Percentiles rank a stretch among this genome's conserved stretches.
Evolutionary conservation across 805 yeast species (phyloP).

Genomic region (Nakazawaea ambrosiae): DNA sequence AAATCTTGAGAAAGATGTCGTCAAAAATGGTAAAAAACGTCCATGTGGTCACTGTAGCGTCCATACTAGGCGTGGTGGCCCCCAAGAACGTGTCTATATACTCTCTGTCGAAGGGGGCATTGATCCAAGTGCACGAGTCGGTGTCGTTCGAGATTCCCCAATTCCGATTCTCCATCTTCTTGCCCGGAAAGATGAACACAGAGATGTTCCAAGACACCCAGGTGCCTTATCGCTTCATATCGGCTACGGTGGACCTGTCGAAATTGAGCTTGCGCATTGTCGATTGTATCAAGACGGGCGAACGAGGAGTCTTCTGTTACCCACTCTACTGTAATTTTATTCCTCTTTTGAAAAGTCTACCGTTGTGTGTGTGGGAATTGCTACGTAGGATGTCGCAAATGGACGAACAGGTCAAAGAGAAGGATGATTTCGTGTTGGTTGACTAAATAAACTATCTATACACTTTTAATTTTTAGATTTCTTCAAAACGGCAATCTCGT

Average conservation of each 20-base stretch:
- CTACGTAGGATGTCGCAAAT: constrained; percentile 21
- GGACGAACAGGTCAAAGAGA: constrained; percentile 17
- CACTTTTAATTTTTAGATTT: constrained; percentile 18
- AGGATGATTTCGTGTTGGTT: neutral
- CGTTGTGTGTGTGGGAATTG: constrained; percentile 29
- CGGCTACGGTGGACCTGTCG: constrained; percentile 36
- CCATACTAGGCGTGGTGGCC: constrained; percentile 41
- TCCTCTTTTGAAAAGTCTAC: constrained; percentile 35
- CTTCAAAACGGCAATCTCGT: constrained; percentile 11
- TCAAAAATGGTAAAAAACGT: constrained; percentile 30
- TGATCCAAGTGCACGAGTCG: constrained; percentile 37
- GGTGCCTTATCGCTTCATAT: constrained; percentile 34
- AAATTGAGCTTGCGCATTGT: constrained; percentile 30
- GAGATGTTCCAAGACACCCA: constrained; percentile 41
- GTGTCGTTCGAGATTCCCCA: constrained; percentile 29
- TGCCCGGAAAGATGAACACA: constrained; percentile 46
- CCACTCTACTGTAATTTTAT: constrained; percentile 43
- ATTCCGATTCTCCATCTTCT: constrained; percentile 30
- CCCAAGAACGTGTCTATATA: constrained; percentile 41
- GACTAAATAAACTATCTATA: neutral
- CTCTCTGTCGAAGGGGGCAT: constrained; percentile 42
- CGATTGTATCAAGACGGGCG: constrained; percentile 28
- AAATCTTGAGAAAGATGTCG: constrained; percentile 30
- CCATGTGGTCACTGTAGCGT: constrained; percentile 36
- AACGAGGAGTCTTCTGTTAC: constrained; percentile 32